Evolutionary conservation across 352 stramenopile species (phyloP), one percentile per base, ranked within the genome.

Genomic region (Phytophthora pluvialis): DNA sequence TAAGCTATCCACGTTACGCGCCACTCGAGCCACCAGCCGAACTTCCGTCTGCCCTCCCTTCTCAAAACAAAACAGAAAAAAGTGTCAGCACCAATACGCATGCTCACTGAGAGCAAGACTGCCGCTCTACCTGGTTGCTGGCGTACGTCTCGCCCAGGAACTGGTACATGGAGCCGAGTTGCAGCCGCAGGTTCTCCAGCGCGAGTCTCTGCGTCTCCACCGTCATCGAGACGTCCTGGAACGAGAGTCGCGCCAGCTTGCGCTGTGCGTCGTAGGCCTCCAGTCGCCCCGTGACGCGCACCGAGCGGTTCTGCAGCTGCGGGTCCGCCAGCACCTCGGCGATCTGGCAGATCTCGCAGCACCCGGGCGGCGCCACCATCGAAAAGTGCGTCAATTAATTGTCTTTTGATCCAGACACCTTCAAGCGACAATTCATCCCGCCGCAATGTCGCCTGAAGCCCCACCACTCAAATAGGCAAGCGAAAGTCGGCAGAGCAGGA

Each of bases 291-390:
- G 84, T 95, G 50, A 95, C 74, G n/a, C 87, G 80, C 51, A 93
- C 81, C 2, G 83, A 93, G 28, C 80, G 81, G 56, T 88, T 84
- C 68, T 91, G 84, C 60, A 93, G 74, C 62, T 72, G 66, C 5
- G 76, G 65, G 33, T 90, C 74, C 5, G 64, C 63, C 51, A 95
- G 68, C 53, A 95, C 75, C 67, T 95, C 87, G 5, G 80, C 83
- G 65, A 95, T 93, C 70, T 93, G 84, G 38, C 79, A 79, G 64
- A 95, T 91, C 73, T 93, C 86, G 57, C 78, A 85, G 32, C 70
- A 75, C 9, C 61, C 59, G 0, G 62, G 49, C n/a, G 74, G 67
- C 42, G 63, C 57, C 44, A 74, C 42, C 62, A 67, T 77, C 21
- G 49, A 57, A 46, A 57, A 49, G 25, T 26, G 3, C 18, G 26